Percentiles rank a stretch among this genome's conserved stretches.
phyloP scores from a whole-genome alignment of 805 yeast species.

The Spathaspora gorwiae region DNA sequence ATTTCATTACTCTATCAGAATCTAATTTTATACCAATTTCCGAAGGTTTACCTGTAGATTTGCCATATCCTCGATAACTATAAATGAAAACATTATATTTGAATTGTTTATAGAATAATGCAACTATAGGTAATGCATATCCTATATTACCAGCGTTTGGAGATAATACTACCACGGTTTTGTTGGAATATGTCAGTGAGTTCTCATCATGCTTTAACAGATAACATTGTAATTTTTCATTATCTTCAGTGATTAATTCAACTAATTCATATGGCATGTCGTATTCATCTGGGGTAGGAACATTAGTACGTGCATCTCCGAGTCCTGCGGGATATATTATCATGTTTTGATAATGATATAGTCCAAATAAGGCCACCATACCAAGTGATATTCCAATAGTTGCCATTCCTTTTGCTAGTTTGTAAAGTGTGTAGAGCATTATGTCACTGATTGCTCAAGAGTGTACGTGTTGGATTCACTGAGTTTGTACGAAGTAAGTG shows the following conservation, averaged over 20 bases:
- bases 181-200: constrained; percentile 40
- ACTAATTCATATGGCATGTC: constrained; percentile 62
- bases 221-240: constrained; percentile 62
- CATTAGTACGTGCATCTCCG: constrained; percentile 66
- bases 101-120: constrained; percentile 56
- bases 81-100: constrained; percentile 77
- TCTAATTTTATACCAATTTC: constrained; percentile 81
- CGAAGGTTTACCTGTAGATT: constrained; percentile 67
- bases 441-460: neutral
- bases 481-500: no score
- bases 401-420: constrained; percentile 23
- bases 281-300: constrained; percentile 72
- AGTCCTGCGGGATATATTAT: constrained; percentile 81
- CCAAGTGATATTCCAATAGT: constrained; percentile 43
- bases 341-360: constrained; percentile 58
- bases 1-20: constrained; percentile 67
- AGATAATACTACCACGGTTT: constrained; percentile 72
- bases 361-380: constrained; percentile 42
- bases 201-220: constrained; percentile 48
- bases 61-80: constrained; percentile 90
- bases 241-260: constrained; percentile 62
- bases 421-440: constrained; percentile 11
- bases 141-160: constrained; percentile 98
- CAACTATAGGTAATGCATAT: constrained; percentile 76
- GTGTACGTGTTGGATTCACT: no score